Evolutionary conservation across 2,329 filamentous ascomycete species (phyloP), one percentile per base, ranked within the genome.

Genomic region (Alternaria metachromatica): DNA sequence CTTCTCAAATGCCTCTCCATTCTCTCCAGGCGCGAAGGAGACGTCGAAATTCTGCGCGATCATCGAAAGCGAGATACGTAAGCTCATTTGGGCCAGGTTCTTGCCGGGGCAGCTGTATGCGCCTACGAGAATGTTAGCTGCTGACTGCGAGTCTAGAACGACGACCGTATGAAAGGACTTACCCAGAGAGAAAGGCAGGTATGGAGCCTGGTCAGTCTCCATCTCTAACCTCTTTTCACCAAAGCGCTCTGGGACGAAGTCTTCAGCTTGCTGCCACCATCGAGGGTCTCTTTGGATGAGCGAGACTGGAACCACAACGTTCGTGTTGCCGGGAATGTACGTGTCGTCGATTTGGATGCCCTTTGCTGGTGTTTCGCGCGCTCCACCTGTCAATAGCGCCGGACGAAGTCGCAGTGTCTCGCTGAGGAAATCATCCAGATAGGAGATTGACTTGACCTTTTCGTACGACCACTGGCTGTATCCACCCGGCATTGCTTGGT

Each of bases 401-500:
- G 82, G 80, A n/a, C 81, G 78, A 10, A 84, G 64, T 0, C 83
- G 72, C 50, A 81, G 71, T 0, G 76, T 78, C 60, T 82, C 80
- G 45, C 65, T 76, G 57, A 77, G 68, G 20, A 73, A 55, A 55
- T 79, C 72, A 60, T 80, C 76, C 2, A 81, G 23, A 55, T 76
- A 79, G 6, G 64, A 58, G 18, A 80, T 62, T 1, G 67, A 64
- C 44, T 72, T 76, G 23, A 66, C 60, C 12, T 71, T 72, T 11
- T 78, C 76, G 57, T 76, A 78, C 10, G 65, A 70, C 76, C 76
- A 81, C 23, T 72, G 58, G 7, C 18, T 25, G 28, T 61, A 59
- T 0, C 72, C 65, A 1, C 30, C 63, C 5, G 76, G 76, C 23
- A 81, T 73, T 13, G 66, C 66, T 11, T 62, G 55, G 54, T 81